phyloP scores from a whole-genome alignment of 2,329 filamentous ascomycete species.

The Fusarium mangiferae region DNA sequence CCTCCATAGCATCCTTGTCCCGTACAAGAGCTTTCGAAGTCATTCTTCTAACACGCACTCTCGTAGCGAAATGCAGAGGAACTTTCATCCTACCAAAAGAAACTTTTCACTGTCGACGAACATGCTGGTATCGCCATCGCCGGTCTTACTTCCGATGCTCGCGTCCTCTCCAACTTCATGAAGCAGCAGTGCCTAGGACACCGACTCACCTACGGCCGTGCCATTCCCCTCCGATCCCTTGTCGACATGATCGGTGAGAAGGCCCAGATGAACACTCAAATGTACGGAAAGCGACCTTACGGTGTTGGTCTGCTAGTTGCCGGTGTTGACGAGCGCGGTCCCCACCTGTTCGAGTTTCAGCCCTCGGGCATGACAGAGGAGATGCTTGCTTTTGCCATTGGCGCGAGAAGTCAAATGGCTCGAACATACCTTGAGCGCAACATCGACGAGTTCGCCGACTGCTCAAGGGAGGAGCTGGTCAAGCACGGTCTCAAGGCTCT shows the following conservation, averaged over 20 bases:
- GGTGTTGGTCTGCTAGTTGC: slow-evolving; percentile 93
- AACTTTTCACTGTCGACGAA: slow-evolving; percentile 95
- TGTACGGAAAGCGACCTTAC: slow-evolving; percentile 96
- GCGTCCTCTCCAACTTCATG: slow-evolving; percentile 99
- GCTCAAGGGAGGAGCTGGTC: slow-evolving; percentile 85
- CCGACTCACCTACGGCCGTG: slow-evolving; percentile 93
- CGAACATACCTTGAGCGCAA: slow-evolving; percentile 96
- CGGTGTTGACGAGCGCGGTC: slow-evolving; percentile 91
- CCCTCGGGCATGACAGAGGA: slow-evolving; percentile 95
- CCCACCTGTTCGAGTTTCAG: slow-evolving; percentile 98
- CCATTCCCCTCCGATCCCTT: slow-evolving; percentile 89
- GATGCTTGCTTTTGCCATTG: slow-evolving; percentile 96
- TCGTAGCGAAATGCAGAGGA: slow-evolving; percentile 95
- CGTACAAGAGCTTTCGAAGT: neutral
- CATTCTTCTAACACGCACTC: slow-evolving; percentile 11
- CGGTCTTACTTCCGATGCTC: slow-evolving; percentile 95
- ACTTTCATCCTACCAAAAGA: slow-evolving; percentile 99
- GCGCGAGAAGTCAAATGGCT: slow-evolving; percentile 96
- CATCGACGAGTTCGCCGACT: slow-evolving; percentile 81
- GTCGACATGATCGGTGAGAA: slow-evolving; percentile 94
- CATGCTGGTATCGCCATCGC: slow-evolving; percentile 96
- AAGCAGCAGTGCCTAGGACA: slow-evolving; percentile 98
- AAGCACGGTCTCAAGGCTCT: slow-evolving; percentile 89
- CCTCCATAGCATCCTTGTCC: slow-evolving; percentile 18
- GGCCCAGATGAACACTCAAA: slow-evolving; percentile 97